Percentiles rank a stretch among this genome's conserved stretches.
Evolutionary conservation across 495 filamentous ascomycete genomes (phyloP).

Genomic region (Penicillium riverlandense): DNA sequence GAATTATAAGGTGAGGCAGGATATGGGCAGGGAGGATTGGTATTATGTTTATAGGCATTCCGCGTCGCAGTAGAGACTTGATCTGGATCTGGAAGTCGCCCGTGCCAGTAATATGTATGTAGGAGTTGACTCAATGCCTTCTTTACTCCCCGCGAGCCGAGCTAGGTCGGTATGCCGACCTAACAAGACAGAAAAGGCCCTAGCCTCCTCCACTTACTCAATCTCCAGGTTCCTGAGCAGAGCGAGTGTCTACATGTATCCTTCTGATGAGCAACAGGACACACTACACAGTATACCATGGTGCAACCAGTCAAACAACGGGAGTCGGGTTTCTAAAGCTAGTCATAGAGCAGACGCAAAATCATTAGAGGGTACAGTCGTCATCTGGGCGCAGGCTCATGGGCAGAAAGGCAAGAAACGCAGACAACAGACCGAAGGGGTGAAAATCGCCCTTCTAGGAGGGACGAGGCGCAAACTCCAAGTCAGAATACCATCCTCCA

Average conservation of each 20-base stretch:
- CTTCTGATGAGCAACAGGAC: not conserved
- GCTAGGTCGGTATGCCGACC: no score
- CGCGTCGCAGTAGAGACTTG: not conserved
- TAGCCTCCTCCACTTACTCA: no score
- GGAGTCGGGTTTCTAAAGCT: not conserved
- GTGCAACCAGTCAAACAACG: not conserved
- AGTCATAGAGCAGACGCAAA: not conserved
- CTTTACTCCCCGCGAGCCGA: no score
- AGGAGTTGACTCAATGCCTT: no score
- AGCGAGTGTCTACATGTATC: no score
- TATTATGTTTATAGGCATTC: slow-evolving; percentile 63
- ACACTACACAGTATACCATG: not conserved
- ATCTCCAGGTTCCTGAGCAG: no score
- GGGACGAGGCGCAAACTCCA: no score
- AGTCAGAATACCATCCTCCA: no score
- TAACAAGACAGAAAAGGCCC: no score
- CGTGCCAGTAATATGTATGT: no score
- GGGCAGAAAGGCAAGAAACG: not conserved
- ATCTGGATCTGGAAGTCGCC: not conserved
- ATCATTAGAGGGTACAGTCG: not conserved
- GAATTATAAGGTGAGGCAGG: slow-evolving; percentile 71
- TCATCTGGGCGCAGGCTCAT: not conserved
- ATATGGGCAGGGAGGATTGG: slow-evolving; percentile 66
- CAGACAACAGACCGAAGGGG: not conserved
- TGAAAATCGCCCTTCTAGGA: no score